phyloP scores from a whole-genome alignment of 129 eudicot genomes.

The Helichrysum umbraculigerum region DNA sequence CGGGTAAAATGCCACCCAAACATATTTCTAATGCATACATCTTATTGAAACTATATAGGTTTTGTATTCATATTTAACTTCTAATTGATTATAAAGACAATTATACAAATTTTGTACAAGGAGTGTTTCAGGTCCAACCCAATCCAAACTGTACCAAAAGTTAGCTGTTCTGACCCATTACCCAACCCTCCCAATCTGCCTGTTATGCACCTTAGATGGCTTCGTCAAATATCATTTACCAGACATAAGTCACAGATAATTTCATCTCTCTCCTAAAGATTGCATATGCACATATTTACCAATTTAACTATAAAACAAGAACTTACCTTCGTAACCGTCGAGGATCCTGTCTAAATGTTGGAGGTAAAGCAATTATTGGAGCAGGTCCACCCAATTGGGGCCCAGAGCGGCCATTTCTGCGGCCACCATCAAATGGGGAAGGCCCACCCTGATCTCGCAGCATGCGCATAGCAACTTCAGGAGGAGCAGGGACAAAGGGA shows the following conservation, averaged over 20 bases:
- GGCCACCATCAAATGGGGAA: slow-evolving; percentile 74
- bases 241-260: background rate
- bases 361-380: slow-evolving; percentile 82
- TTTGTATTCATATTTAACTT: too few species aligned
- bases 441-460: slow-evolving; percentile 93
- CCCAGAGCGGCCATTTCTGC: slow-evolving; percentile 68
- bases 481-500: slow-evolving; percentile 99
- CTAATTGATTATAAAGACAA: too few species aligned
- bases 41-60: too few species aligned
- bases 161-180: too few species aligned
- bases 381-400: slow-evolving; percentile 61
- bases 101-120: too few species aligned
- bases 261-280: too few species aligned
- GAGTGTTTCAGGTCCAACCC: too few species aligned
- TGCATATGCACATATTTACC: background rate
- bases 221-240: background rate
- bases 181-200: too few species aligned
- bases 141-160: too few species aligned
- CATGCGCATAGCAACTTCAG: slow-evolving; percentile 98
- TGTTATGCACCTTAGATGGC: background rate
- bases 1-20: too few species aligned
- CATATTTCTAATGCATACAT: too few species aligned
- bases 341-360: slow-evolving; percentile 88
- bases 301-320: background rate
- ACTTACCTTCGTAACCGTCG: slow-evolving; percentile 85